A percentile compares a stretch with the other conserved stretches of the same genome.
These are phyloP conservation scores for Metschnikowia kofuensis DNA, from an alignment of 805 yeast genomes.

Conservation along the genomic window DNA sequence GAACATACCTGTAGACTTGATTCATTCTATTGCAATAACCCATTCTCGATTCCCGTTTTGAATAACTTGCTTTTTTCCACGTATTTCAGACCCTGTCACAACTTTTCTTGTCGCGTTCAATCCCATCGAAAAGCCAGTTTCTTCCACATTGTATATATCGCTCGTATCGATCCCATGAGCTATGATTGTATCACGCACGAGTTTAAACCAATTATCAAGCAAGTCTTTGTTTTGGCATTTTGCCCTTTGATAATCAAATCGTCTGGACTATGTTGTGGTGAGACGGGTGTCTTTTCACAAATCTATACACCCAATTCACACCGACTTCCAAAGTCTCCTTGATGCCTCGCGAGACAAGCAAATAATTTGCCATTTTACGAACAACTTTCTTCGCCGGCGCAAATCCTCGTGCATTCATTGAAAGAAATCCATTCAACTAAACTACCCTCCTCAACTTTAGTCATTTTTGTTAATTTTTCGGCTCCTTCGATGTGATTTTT, in stretches of 20 bases:
- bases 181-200: not conserved
- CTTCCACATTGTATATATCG: conserved; percentile 1
- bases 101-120: not conserved
- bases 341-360: not conserved
- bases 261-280: not conserved
- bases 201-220: not conserved
- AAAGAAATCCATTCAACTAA: not conserved
- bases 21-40: conserved; percentile 4
- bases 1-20: not conserved
- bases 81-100: not conserved
- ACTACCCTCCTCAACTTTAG: not conserved
- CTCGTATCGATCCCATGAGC: not conserved
- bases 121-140: conserved; percentile 2
- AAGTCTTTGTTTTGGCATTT: not conserved
- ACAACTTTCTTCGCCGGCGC: not conserved
- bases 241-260: not conserved
- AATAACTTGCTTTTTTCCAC: not conserved
- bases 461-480: not conserved
- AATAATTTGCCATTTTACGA: not conserved
- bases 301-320: not conserved
- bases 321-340: not conserved
- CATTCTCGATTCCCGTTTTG: conserved; percentile 2
- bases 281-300: not conserved
- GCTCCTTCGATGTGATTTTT: not conserved
- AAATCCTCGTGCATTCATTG: not conserved